Evolutionary conservation across 2,329 filamentous ascomycete genomes (phyloP).

Genomic region (Trichoderma hamatum): DNA sequence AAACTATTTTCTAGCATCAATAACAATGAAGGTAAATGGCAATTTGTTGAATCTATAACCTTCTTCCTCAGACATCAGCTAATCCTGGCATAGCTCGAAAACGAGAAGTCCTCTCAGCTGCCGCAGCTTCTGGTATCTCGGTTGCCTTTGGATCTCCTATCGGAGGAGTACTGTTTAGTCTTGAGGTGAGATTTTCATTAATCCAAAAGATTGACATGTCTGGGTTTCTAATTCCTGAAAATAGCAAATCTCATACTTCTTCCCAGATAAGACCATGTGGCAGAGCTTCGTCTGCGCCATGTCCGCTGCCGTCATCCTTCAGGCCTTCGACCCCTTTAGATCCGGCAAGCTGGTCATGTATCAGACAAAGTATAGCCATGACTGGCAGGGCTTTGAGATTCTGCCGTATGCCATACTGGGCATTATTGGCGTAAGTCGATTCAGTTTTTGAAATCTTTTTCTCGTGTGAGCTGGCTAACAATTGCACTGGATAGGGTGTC

Average conservation of each 20-base stretch:
- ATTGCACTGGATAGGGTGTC: slow-evolving; percentile 60
- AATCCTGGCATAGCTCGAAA: slow-evolving; percentile 68
- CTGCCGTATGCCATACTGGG: slow-evolving; percentile 85
- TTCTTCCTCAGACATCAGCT: background rate
- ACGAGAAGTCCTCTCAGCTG: slow-evolving; percentile 88
- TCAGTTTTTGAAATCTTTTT: background rate
- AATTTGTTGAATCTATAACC: background rate
- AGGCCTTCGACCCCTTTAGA: slow-evolving; percentile 90
- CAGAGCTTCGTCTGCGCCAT: slow-evolving; percentile 99
- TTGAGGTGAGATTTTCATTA: slow-evolving; percentile 63
- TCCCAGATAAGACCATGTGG: slow-evolving; percentile 99
- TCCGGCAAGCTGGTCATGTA: slow-evolving; percentile 95
- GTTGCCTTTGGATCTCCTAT: slow-evolving; percentile 94
- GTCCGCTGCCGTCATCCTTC: slow-evolving; percentile 93
- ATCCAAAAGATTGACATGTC: background rate
- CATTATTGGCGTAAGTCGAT: slow-evolving; percentile 66
- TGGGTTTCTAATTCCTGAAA: background rate
- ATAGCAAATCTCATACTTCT: slow-evolving; percentile 94
- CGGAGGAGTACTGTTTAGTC: slow-evolving; percentile 89
- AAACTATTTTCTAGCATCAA: slow-evolving; percentile 81
- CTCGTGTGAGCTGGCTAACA: background rate
- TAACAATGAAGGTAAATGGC: slow-evolving; percentile 73
- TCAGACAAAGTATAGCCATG: slow-evolving; percentile 88
- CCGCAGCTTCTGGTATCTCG: slow-evolving; percentile 88
- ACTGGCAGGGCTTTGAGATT: slow-evolving; percentile 94